A percentile compares a stretch with the other conserved stretches of the same genome.
phyloP scores from a whole-genome alignment of 352 stramenopile species.

The Globisporangium ultimum region DNA sequence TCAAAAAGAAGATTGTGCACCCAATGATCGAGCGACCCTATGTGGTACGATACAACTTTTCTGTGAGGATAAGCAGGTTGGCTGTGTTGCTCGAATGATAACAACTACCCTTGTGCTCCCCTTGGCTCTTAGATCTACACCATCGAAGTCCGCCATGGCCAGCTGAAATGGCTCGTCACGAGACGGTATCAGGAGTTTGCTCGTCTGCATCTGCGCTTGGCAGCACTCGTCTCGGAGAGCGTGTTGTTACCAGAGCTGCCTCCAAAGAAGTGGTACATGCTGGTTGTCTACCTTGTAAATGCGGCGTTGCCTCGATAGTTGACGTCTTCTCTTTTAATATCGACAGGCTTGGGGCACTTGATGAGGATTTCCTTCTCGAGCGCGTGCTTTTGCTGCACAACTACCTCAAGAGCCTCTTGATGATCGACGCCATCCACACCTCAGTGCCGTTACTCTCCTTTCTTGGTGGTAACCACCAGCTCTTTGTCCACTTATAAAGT shows the following conservation, averaged over 20 bases:
- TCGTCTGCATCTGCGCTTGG: conserved; percentile 27
- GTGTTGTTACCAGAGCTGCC: conserved; percentile 30
- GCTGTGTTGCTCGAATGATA: too few species aligned
- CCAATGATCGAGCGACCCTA: conserved; percentile 40
- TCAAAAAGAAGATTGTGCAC: conserved; percentile 29
- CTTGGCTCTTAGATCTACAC: conserved; percentile 31
- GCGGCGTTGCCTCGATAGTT: not conserved
- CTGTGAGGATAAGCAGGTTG: too few species aligned
- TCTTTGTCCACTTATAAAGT: not conserved
- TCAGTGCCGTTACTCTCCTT: conserved; percentile 51
- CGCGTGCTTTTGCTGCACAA: conserved; percentile 34
- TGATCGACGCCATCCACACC: conserved; percentile 33
- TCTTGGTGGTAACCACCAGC: conserved; percentile 35
- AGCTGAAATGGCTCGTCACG: conserved; percentile 40
- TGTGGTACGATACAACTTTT: conserved; percentile 14
- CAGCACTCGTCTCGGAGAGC: not conserved
- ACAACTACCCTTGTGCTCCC: too few species aligned
- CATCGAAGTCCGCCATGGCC: conserved; percentile 31
- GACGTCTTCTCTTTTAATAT: not conserved
- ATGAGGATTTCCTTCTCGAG: conserved; percentile 36
- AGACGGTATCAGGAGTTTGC: conserved; percentile 48
- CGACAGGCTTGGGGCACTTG: conserved; percentile 28
- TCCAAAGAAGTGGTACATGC: conserved; percentile 31
- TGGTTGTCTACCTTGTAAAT: too few species aligned
- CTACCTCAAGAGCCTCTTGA: conserved; percentile 43